Evolutionary conservation across 345 rosid species (phyloP).

Genomic region (Bruguiera sexangula): DNA sequence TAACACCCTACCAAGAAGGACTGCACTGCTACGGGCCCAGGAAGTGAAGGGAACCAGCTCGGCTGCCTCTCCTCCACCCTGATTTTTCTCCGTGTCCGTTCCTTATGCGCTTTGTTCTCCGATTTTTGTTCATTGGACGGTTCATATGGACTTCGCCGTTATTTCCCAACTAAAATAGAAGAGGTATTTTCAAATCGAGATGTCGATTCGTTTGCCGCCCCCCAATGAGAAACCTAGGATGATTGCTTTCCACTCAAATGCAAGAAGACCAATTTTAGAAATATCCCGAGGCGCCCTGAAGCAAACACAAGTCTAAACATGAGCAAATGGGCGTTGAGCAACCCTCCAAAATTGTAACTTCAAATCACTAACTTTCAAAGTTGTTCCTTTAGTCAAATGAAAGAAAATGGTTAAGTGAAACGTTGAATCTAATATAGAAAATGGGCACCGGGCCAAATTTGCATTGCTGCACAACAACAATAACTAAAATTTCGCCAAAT

Average conservation of each 20-base stretch:
- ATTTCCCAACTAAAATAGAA: too few relatives aligned
- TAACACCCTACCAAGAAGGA: too few relatives aligned
- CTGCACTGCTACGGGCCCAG: too few relatives aligned
- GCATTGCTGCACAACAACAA: slow-evolving; percentile 6
- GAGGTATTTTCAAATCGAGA: too few relatives aligned
- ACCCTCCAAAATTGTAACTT: slow-evolving; percentile 7
- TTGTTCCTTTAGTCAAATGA: not conserved
- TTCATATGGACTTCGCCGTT: too few relatives aligned
- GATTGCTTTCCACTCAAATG: not conserved
- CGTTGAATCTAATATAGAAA: slow-evolving; percentile 6
- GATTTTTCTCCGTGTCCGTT: too few relatives aligned
- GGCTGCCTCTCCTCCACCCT: too few relatives aligned
- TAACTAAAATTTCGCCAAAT: not conserved
- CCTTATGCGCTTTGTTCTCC: too few relatives aligned
- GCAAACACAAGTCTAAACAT: not conserved
- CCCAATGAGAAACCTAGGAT: not conserved
- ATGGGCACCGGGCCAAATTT: slow-evolving; percentile 1
- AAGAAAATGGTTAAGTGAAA: not conserved
- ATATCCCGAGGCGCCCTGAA: not conserved
- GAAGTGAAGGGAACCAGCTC: too few relatives aligned
- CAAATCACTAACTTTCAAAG: slow-evolving; percentile 13
- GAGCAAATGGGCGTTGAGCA: slow-evolving; percentile 4
- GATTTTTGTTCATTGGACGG: too few relatives aligned
- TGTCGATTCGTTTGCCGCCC: too few relatives aligned
- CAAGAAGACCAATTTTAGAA: not conserved